phyloP scores from a whole-genome alignment of 495 filamentous ascomycete genomes.

The Trichoderma orchidacearum region DNA sequence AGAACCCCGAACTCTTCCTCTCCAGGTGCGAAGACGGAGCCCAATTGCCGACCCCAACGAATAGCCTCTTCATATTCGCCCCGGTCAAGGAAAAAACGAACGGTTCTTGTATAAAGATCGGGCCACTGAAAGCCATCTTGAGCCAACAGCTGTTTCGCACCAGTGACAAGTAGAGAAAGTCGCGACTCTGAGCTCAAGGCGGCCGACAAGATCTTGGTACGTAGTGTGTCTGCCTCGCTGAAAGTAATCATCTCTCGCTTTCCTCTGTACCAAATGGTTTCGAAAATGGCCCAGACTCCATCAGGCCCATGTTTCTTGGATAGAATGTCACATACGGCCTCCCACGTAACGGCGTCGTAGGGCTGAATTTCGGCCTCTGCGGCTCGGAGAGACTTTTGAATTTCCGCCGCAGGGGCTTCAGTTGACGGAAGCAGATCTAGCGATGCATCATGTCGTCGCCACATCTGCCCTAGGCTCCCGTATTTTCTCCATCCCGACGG shows the following conservation, averaged over 20 bases:
- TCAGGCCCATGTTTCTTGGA: not conserved
- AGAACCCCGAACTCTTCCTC: conserved; percentile 14
- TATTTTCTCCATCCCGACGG: not conserved
- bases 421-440: not conserved
- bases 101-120: conserved; percentile 16
- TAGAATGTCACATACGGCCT: not conserved
- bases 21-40: conserved; percentile 17
- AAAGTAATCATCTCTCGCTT: not conserved
- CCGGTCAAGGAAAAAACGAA: conserved; percentile 19
- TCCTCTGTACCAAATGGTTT: not conserved
- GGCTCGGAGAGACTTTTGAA: not conserved
- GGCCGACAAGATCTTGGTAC: not conserved
- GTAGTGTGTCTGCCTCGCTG: not conserved
- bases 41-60: conserved; percentile 22
- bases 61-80: conserved; percentile 16
- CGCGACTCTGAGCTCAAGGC: not conserved
- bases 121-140: conserved; percentile 32
- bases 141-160: not conserved
- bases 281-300: not conserved
- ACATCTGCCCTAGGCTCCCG: not conserved
- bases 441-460: not conserved
- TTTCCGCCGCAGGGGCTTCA: not conserved
- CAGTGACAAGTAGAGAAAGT: not conserved
- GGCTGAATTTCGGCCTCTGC: not conserved
- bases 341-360: not conserved